Percentiles rank a stretch among this genome's conserved stretches.
Conservation (phyloP, 164 flowering plant genomes). For the Magnolia sinica region DNA sequence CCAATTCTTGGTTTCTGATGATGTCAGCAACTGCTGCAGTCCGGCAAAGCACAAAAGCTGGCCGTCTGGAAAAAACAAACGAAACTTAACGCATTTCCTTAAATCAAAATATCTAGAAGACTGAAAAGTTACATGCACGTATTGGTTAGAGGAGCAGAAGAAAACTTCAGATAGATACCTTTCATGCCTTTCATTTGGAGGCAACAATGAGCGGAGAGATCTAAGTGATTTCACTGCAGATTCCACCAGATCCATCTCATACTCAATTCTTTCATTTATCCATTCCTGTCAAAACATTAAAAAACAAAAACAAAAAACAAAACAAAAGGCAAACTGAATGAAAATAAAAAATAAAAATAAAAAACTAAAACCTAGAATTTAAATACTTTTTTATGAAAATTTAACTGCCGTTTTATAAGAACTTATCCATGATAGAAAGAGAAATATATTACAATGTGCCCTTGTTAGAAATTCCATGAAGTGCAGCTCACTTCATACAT, state of each 20-base stretch:
- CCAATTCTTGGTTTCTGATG: slow-evolving; percentile 45
- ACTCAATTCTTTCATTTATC: slow-evolving; percentile 68
- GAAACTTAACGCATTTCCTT: not conserved
- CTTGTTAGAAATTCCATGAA: too few relatives aligned
- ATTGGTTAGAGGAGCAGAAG: not conserved
- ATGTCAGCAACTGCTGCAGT: slow-evolving; percentile 37
- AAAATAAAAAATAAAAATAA: too few relatives aligned
- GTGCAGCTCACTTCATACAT: too few relatives aligned
- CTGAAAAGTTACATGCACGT: not conserved
- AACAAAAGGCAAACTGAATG: not conserved
- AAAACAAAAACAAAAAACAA: not conserved
- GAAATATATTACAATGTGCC: not conserved
- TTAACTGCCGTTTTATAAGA: not conserved
- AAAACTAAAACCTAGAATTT: too few relatives aligned
- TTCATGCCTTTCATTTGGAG: slow-evolving; percentile 67
- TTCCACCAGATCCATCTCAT: slow-evolving; percentile 74
- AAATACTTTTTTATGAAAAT: too few relatives aligned
- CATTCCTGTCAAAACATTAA: slow-evolving; percentile 46
- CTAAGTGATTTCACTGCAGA: slow-evolving; percentile 65
- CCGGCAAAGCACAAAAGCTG: slow-evolving; percentile 69
- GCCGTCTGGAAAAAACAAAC: slow-evolving; percentile 43
- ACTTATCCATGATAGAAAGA: not conserved
- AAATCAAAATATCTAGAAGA: not conserved
- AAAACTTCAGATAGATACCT: slow-evolving; percentile 40
- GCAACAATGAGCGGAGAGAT: slow-evolving; percentile 52